These are phyloP conservation scores for Trichoderma sp. DNA, from an alignment of 2,329 filamentous ascomycete genomes.

Conservation along the genomic window DNA sequence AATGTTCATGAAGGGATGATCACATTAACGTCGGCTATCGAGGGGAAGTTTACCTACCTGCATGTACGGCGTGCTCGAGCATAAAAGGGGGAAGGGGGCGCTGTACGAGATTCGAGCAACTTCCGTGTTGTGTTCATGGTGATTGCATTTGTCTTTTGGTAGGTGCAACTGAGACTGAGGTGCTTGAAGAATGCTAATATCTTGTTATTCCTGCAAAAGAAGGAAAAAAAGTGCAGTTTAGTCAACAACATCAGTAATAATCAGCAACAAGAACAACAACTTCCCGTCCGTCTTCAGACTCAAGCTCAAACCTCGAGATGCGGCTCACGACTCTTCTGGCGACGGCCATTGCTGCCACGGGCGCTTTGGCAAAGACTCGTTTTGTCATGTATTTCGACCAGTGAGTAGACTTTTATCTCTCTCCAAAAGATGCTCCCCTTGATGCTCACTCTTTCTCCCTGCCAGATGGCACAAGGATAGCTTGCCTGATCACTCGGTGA, in stretches of 20 bases:
- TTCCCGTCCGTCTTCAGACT: not conserved
- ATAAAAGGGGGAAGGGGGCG: too few species aligned
- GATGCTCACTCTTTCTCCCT: not conserved
- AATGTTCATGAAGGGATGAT: too few species aligned
- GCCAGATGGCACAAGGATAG: constrained; percentile 46
- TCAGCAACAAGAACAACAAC: not conserved
- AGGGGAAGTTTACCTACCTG: too few species aligned
- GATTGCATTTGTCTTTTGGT: not conserved
- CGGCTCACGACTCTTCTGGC: constrained; percentile 28
- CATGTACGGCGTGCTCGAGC: too few species aligned
- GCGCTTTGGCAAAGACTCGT: constrained; percentile 29
- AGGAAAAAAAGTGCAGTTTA: not conserved
- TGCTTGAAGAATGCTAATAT: not conserved
- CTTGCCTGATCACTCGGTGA: constrained; percentile 44
- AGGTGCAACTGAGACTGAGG: not conserved
- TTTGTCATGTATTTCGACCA: constrained; percentile 52
- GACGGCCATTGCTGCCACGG: constrained; percentile 31
- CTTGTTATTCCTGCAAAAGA: not conserved
- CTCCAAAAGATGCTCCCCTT: too few species aligned
- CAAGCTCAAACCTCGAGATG: constrained; percentile 19
- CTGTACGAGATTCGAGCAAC: too few species aligned
- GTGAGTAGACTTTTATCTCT: constrained; percentile 37
- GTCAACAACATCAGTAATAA: not conserved
- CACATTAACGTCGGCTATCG: too few species aligned
- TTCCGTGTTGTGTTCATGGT: too few species aligned